Evolutionary conservation across 2,329 filamentous ascomycete genomes (phyloP), one percentile per base, ranked within the genome.

Genomic region (Diaporthe eres): DNA sequence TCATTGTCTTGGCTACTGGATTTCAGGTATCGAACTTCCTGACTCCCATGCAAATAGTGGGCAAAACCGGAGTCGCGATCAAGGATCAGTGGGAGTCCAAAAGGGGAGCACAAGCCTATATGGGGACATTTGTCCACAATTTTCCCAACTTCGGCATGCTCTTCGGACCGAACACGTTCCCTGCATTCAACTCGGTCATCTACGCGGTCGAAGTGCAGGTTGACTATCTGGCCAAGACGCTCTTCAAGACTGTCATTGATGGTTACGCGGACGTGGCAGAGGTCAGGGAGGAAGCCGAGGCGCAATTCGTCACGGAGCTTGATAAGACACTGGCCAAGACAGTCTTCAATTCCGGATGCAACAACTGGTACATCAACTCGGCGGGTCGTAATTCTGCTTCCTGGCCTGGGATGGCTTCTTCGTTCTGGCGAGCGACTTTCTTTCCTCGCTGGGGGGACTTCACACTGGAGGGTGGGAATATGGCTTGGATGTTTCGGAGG

Each of bases 281-380:
- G 74, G 82, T 85, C 61, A 84, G 82, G 75, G 74, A 81, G 71
- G 47, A 78, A 28, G 77, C 82, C 17, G 82, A 86, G 75, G 79
- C 84, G 53, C 73, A 79, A 4, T 81, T 78, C 47, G 80, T 81
- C 2, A 81, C 82, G 13, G 70, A 74, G 3, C 79, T 87, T 0
- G 81, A 87, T 25, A 47, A 71, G 17, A 74, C 81, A 22, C 78
- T 86, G 0, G 61, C 77, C 13, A 79, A 81, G 51, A 82, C 81
- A 0, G 85, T 86, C 4, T 86, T 85, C 68, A 75, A 80, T 17
- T 82, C 79, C 0, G 83, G 80, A 39, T 86, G 85, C 72, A 83
- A 81, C 25, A 86, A 86, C 76, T 86, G 84, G 85, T 86, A 86
- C 75, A 85, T 86, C 57, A 81, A 82, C 75, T 77, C 81, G 8